Conservation (phyloP, 2,329 filamentous ascomycete genomes). For the Fusarium sp. region DNA sequence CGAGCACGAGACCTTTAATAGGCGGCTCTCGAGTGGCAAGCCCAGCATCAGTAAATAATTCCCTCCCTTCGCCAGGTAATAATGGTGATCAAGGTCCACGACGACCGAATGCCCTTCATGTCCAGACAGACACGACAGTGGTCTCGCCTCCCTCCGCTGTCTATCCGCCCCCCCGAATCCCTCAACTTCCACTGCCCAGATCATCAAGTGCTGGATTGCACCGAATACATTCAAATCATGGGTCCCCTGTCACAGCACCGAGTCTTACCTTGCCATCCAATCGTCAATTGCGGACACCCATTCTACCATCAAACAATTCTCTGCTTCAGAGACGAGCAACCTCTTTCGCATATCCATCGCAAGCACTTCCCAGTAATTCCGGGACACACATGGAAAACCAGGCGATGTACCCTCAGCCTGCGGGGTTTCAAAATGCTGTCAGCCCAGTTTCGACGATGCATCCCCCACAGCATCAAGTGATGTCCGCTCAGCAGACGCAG, state of each 20-base stretch:
- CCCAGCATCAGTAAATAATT: conserved; percentile 12
- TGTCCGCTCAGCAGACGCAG: conserved; percentile 7
- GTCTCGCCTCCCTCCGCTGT: conserved; percentile 3
- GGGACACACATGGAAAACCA: conserved; percentile 9
- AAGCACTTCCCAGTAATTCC: conserved; percentile 16
- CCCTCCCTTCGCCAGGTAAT: conserved; percentile 13
- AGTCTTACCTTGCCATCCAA: conserved; percentile 18
- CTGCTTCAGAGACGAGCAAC: conserved; percentile 29
- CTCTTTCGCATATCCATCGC: conserved; percentile 31
- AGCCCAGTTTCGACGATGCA: conserved; percentile 21
- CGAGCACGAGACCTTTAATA: not conserved
- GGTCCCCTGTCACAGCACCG: conserved; percentile 18
- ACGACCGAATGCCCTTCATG: conserved; percentile 13
- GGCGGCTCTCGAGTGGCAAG: conserved; percentile 17
- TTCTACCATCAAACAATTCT: conserved; percentile 15
- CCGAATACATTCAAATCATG: conserved; percentile 5
- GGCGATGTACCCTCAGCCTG: conserved; percentile 10
- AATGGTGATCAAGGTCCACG: conserved; percentile 14
- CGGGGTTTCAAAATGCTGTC: conserved; percentile 11
- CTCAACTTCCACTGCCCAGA: conserved; percentile 10
- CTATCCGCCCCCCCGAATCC: conserved; percentile 25
- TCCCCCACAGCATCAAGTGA: conserved; percentile 20
- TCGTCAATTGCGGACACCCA: conserved; percentile 8
- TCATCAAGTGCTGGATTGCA: conserved; percentile 19
- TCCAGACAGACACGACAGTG: conserved; percentile 14